Base-by-base conservation (phyloP, 2,329 filamentous ascomycete genomes). In the Cryphonectria japonica region DNA sequence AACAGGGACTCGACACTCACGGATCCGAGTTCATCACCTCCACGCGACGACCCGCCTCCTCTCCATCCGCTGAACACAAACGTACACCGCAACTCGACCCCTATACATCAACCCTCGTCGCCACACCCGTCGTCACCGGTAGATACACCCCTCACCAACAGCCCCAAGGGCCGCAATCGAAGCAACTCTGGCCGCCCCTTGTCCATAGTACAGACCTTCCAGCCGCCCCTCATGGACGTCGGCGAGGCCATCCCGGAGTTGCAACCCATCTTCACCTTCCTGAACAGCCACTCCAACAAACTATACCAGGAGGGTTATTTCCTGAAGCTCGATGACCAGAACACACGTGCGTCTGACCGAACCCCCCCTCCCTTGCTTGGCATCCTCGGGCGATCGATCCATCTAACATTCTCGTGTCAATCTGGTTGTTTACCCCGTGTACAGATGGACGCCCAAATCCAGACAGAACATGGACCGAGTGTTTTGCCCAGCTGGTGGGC, bases 221-320 rank as follows among this genome's bases (percentile, higher is more conserved):
- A 94, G 76, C 93, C 94, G 78, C 92, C 92, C 78, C 83, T 94
- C 80, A 94, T 97, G 91, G 93, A 97, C 78, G 87, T 96, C 74
- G 89, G 89, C 78, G 87, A 91, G 75, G 94, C 93, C 41, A 90
- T 96, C 73, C 94, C 96, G 52, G 96, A 99, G 85, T 86, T 99
- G 73, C 92, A 94, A 83, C 95, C 95, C 74, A 95, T 98, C 77
- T 98, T 98, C 82, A 93, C 89, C 72, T 96, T 94, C 78, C 87
- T 99, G 75, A 98, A 97, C 83, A 96, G 92, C 82, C 96, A 99
- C 80, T 92, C 90, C 71, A 98, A 98, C 82, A 98, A 98, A 83
- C 85, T 98, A 69, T 99, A 98, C 80, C 95, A 98, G 76, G 96
- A 99, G 83, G 96, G 96, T 52, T 99, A 98, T 79, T 98, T 99